Base-by-base conservation (phyloP, 208 protist genomes). In the Herpetomonas muscarum region DNA sequence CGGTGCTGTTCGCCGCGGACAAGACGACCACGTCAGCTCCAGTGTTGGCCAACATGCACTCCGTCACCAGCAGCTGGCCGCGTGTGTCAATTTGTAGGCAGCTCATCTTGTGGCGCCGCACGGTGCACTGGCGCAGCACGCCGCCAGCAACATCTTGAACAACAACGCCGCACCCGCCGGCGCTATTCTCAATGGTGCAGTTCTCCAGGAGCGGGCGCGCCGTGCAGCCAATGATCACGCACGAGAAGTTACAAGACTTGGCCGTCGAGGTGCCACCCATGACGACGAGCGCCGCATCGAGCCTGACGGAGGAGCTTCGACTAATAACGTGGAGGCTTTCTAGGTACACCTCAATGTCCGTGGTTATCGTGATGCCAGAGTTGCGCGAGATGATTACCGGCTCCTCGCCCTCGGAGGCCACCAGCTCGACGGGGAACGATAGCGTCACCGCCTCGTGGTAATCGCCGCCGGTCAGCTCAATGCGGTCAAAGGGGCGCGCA, bases 381-480 rank as follows among this genome's bases (percentile, higher is more conserved):
- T 73, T 74, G 17, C 88, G 82, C 10, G 81, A 87, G 36, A 76
- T 12, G 13, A 95, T 74, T 53, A 65, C 55, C 10, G 85, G 69
- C 10, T 90, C 82, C 60, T 95, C 88, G n/a, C 88, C 88, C 3
- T 95, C 88, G 1, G 81, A 71, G 24, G 88, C 82, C 3, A 91
- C 85, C 21, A 95, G 70, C 57, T 95, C 88, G 1, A 95, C 30
- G 2, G 88, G 88, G 15, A 86, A 73, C 21, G 36, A 75, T 29
- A 95, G 74, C 0, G 75, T 74, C 2, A 95, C 6, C 10, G 76
- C 51, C 55, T 95, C 88, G 54, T 75, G 59, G 60, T 92, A 95
- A 24, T 95, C 85, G 2, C 88, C 88, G 25, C 76, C 83, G 2
- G 78, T 74, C 5, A 95, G 61, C 63, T 95, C 88, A 61, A 95